Conservation (phyloP, 2,329 filamentous ascomycete genomes). For the Fusarium mundagurra region DNA sequence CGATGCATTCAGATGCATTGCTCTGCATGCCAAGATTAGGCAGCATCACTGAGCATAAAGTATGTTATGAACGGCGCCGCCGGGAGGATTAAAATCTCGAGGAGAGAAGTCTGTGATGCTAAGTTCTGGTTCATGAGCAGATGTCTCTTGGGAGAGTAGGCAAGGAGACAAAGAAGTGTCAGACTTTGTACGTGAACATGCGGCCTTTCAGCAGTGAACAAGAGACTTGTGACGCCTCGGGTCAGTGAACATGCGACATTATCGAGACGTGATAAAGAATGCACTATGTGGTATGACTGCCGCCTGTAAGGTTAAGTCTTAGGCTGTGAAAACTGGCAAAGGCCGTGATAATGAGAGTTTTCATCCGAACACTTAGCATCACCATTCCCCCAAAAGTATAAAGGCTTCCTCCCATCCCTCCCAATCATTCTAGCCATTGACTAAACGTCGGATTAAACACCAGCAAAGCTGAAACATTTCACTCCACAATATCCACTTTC, state of each 20-base stretch:
- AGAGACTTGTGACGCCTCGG: fast-evolving
- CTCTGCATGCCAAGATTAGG: fast-evolving
- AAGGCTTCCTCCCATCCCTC: neutral
- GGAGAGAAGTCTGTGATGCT: neutral
- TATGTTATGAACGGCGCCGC: neutral
- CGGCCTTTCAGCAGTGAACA: neutral
- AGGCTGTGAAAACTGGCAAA: too few species aligned
- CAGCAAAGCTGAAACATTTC: neutral
- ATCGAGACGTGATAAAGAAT: neutral
- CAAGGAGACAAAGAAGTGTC: neutral
- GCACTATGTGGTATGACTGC: too few species aligned
- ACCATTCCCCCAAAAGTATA: neutral
- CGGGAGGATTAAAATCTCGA: neutral
- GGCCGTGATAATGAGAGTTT: neutral
- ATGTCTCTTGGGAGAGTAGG: neutral
- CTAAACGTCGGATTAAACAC: fast-evolving
- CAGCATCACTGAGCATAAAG: fast-evolving
- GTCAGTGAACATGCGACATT: neutral
- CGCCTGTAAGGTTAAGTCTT: too few species aligned
- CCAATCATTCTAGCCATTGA: fast-evolving
- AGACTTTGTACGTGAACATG: neutral
- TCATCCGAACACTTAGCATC: neutral
- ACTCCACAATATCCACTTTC: neutral
- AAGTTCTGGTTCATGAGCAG: neutral
- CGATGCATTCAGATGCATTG: neutral